Base-by-base conservation (phyloP, 164 flowering plant species). In the Stephania japonica region DNA sequence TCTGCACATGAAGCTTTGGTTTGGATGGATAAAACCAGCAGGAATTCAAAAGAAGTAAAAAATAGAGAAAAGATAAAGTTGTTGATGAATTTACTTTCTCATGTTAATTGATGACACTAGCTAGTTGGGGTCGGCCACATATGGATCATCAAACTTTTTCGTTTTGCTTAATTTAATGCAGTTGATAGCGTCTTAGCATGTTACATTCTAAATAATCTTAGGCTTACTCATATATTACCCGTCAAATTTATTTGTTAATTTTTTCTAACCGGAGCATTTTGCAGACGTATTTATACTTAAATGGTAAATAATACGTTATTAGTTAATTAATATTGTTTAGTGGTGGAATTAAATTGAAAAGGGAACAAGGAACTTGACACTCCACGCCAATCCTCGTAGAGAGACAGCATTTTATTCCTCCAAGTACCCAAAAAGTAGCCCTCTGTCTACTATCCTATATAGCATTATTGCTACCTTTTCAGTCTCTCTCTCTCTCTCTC, bases 341-440 rank as follows among this genome's bases (percentile, higher is more conserved):
- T 56, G 62, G 16, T 56, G 62, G 19, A 32, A 32, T 32, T 32
- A 32, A 32, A 32, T 32, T 56, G 62, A 56, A 56, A 56, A 16
- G 62, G 62, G 61, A 0, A 65, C 26, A 70, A 64, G 27, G 23
- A 50, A 32, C 9, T 5, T 13, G 41, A 72, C 59, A 72, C 76
- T 65, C 72, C 83, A 85, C 83, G 83, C 85, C 84, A 84, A 84
- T 85, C 84, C 84, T 82, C 75, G 85, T 66, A 74, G 71, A 70
- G 71, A 73, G 76, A 59, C 66, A 78, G 68, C 71, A 47, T 78
- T 86, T 86, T 84, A 84, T 83, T 86, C 87, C 79, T 66, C 80
- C 77, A 81, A 84, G 85, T 84, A 82, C 85, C 84, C 86, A 78
- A 83, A 86, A 87, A 86, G 87, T 85, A 86, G 75, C 79, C 47